Evolutionary conservation across 345 rosid genomes (phyloP).

Genomic region (Aurinia saxatilis): DNA sequence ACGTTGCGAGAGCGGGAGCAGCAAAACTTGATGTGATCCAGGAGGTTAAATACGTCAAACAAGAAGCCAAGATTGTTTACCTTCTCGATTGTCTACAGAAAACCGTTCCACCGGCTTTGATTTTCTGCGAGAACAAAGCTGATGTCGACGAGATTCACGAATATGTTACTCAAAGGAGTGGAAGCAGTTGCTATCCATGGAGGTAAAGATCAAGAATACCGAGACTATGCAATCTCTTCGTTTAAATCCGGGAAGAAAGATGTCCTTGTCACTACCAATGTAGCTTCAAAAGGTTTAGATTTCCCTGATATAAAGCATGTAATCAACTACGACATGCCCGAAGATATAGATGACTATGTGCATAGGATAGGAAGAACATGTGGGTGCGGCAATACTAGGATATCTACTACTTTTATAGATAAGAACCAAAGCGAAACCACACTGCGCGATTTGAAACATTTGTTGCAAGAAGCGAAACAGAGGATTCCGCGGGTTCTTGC

Average conservation of each 20-base stretch:
- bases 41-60: slow-evolving; percentile 79
- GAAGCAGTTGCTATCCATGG: slow-evolving; percentile 78
- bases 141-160: slow-evolving; percentile 49
- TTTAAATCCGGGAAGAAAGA: slow-evolving; percentile 69
- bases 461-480: too few relatives aligned
- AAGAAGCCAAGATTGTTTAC: slow-evolving; percentile 19
- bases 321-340: too few relatives aligned
- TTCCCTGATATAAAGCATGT: too few relatives aligned
- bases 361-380: slow-evolving; percentile 80
- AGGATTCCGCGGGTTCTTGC: slow-evolving; percentile 76
- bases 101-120: slow-evolving; percentile 54
- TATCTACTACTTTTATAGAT: slow-evolving; percentile 71
- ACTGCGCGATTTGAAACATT: slow-evolving; percentile 66
- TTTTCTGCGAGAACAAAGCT: too few relatives aligned
- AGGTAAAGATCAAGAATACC: slow-evolving; percentile 74
- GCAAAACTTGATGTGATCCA: slow-evolving; percentile 37
- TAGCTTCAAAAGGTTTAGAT: too few relatives aligned
- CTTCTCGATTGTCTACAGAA: slow-evolving; percentile 75
- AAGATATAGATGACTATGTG: slow-evolving; percentile 76
- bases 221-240: slow-evolving; percentile 64
- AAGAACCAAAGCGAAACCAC: slow-evolving; percentile 73
- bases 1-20: too few relatives aligned
- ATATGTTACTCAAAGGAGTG: slow-evolving; percentile 72
- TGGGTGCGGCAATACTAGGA: slow-evolving; percentile 76
- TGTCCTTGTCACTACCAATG: slow-evolving; percentile 78